phyloP scores from a whole-genome alignment of 1,284 basidiomycete genomes.

The Boletellus deceptivus region DNA sequence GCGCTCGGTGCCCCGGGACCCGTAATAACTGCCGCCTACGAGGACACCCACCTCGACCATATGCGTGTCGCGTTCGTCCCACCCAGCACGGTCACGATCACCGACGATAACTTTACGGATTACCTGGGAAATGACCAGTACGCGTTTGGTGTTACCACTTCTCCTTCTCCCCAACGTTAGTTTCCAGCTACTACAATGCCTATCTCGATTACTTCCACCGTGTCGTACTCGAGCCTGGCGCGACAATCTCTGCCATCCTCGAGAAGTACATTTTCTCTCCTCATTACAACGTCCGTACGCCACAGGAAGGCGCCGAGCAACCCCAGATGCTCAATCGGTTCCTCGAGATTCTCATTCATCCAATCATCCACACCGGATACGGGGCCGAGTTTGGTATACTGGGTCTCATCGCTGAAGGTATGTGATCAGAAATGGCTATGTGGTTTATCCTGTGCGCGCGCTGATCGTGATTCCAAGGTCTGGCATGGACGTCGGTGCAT shows the following conservation, averaged over 20 bases:
- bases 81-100: conserved; percentile 34
- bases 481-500: conserved; percentile 46
- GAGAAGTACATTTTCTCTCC: conserved; percentile 30
- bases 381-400: conserved; percentile 62
- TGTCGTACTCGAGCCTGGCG: conserved; percentile 30
- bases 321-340: conserved; percentile 63
- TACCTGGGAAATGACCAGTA: conserved; percentile 44
- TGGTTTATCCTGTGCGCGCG: neutral
- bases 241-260: conserved; percentile 19
- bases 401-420: conserved; percentile 66
- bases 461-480: conserved; percentile 31
- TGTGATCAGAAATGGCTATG: neutral
- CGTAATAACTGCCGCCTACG: conserved; percentile 40
- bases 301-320: conserved; percentile 27
- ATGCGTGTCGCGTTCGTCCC: conserved; percentile 37
- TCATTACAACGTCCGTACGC: conserved; percentile 26
- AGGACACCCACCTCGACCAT: conserved; percentile 32
- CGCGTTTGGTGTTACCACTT: neutral
- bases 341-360: conserved; percentile 59
- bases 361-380: conserved; percentile 63
- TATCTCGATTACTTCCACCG: conserved; percentile 37
- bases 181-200: conserved; percentile 34
- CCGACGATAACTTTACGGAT: conserved; percentile 39
- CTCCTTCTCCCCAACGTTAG: neutral
- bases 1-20: conserved; percentile 40